Evolutionary conservation across 2,329 filamentous ascomycete genomes (phyloP), one percentile per base, ranked within the genome.

Genomic region (Zymoseptoria pseudotritici): DNA sequence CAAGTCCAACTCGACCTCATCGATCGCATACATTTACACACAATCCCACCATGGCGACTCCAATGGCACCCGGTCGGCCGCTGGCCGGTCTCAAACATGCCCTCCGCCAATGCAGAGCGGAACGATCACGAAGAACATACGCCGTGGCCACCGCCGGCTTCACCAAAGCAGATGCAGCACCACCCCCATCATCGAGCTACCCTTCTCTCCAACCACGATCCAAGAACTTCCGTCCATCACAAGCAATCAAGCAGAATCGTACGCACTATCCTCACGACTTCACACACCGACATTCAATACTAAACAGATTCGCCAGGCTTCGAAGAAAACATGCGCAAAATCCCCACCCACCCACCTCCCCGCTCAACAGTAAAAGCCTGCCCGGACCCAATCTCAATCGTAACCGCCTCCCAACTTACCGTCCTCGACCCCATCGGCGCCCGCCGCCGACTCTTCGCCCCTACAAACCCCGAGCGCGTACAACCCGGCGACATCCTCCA

Each of bases 401-500:
- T 96, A 68, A 86, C 86, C 67, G 74, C 81, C 56, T 77, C 83
- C 58, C 90, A 96, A 77, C 82, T 96, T 70, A 73, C 81, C 50
- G 75, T 82, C 50, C 88, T 97, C 70, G 94, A 99, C 76, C 91
- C 91, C 4, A 91, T 86, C 1, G 91, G 91, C 55, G 86, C 88
- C 56, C 89, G 93, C 62, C 88, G 86, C 51, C 84, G 85, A 31
- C 86, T 99, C 59, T 97, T 99, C 79, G 84, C 86, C 66, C 84
- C 83, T 67, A 76, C 82, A 57, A 95, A 93, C 76, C 83, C 83
- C 31, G 91, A 97, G 74, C 84, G 86, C 69, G 91, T 88, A 58
- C 87, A 88, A 69, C 84, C 89, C 1, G 94, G 94, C 70, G 94
- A 99, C 76, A 90, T 99, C 65, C 82, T 99, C 42, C 90, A 95